phyloP scores from a whole-genome alignment of 495 filamentous ascomycete genomes.

The Monascus purpureus region DNA sequence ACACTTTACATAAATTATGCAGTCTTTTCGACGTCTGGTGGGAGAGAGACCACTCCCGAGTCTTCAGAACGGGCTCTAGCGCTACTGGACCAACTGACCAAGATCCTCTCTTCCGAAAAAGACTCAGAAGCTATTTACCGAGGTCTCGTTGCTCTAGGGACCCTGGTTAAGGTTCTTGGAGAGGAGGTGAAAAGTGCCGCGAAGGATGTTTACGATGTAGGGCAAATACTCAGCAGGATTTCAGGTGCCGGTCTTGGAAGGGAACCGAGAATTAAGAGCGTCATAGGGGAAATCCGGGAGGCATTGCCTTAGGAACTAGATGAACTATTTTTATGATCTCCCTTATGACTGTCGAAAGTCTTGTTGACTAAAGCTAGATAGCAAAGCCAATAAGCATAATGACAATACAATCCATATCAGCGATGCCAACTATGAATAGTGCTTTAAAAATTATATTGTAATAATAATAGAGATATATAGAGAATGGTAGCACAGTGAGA shows the following conservation, averaged over 20 bases:
- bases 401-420: too few relatives aligned
- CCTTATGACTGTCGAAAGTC: too few relatives aligned
- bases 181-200: constrained; percentile 35
- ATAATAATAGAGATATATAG: too few relatives aligned
- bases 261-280: constrained; percentile 35
- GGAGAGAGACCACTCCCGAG: constrained; percentile 17
- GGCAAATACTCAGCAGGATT: constrained; percentile 19
- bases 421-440: too few relatives aligned
- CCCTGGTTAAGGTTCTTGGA: constrained; percentile 36
- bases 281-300: constrained; percentile 30
- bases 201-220: constrained; percentile 33
- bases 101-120: constrained; percentile 45
- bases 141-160: constrained; percentile 70
- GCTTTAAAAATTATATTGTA: too few relatives aligned
- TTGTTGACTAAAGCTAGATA: too few relatives aligned
- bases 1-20: constrained; percentile 81
- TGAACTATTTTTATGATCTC: too few relatives aligned
- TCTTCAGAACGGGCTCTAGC: constrained; percentile 43
- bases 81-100: constrained; percentile 48
- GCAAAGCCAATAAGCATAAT: too few relatives aligned
- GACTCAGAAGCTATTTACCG: constrained; percentile 79
- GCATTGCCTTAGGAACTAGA: constrained; percentile 12
- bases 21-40: constrained; percentile 39
- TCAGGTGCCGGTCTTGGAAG: constrained; percentile 24
- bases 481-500: too few relatives aligned